Percentiles rank a stretch among this genome's conserved stretches.
These are phyloP conservation scores for Diplodia sapinea DNA, from an alignment of 2,329 filamentous ascomycete species.

Conservation along the genomic window DNA sequence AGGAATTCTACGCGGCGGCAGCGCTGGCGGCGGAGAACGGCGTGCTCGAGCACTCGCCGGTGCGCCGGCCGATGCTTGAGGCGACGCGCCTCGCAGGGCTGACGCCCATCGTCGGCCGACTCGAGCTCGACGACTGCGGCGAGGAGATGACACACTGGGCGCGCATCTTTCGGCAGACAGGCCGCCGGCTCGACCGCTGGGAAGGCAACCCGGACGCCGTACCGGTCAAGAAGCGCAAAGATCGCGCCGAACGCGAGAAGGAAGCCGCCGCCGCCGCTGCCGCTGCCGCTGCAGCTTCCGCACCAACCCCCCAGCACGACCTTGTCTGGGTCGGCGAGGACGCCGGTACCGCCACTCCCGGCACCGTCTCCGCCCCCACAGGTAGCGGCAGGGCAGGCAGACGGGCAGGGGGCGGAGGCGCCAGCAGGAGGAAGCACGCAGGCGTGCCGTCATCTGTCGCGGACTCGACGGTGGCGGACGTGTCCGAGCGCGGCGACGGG, in stretches of 20 bases:
- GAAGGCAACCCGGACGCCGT: slow-evolving; percentile 42
- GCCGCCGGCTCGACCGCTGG: slow-evolving; percentile 74
- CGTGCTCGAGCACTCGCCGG: slow-evolving; percentile 34
- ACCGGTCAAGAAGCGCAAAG: slow-evolving; percentile 22
- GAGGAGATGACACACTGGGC: slow-evolving; percentile 73
- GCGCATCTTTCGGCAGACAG: slow-evolving; percentile 67
- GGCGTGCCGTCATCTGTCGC: slow-evolving; percentile 10
- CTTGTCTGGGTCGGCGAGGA: slow-evolving; percentile 31
- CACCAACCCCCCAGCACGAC: slow-evolving; percentile 13
- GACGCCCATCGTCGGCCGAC: slow-evolving; percentile 59
- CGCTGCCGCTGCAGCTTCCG: not conserved
- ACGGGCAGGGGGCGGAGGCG: slow-evolving; percentile 7
- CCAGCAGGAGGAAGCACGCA: slow-evolving; percentile 9
- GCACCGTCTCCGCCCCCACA: not conserved
- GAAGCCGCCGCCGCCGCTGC: slow-evolving; percentile 22
- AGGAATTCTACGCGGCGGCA: slow-evolving; percentile 38
- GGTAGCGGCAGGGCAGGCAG: not conserved
- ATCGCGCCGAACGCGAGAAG: slow-evolving; percentile 22
- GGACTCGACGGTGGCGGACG: slow-evolving; percentile 2
- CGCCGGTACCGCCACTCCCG: slow-evolving; percentile 6
- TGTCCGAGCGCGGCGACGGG: slow-evolving; percentile 9
- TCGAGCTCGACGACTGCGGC: slow-evolving; percentile 74
- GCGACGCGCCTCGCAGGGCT: slow-evolving; percentile 58
- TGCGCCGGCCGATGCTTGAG: slow-evolving; percentile 34
- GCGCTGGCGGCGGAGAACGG: slow-evolving; percentile 35